Percentiles rank a stretch among this genome's conserved stretches.
phyloP scores from a whole-genome alignment of 2,329 filamentous ascomycete genomes.

The Sclerotinia minor region DNA sequence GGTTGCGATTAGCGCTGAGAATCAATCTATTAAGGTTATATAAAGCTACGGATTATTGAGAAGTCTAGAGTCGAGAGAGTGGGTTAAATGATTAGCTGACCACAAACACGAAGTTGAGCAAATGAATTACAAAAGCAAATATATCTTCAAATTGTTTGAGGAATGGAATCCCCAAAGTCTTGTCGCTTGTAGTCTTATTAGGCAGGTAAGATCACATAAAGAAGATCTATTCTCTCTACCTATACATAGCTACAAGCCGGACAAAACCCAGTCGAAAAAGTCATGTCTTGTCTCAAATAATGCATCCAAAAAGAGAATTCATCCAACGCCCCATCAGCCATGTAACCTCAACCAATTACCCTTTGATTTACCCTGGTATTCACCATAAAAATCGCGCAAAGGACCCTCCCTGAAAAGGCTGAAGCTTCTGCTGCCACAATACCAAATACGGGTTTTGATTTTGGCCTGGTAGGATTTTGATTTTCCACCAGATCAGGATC shows the following conservation, averaged over 20 bases:
- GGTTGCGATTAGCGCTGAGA: neutral
- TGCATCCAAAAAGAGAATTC: neutral
- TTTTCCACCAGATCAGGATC: neutral
- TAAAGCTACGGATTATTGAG: neutral
- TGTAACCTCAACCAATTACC: conserved; percentile 7
- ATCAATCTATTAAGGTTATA: conserved; percentile 1
- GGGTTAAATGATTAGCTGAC: too few relatives aligned
- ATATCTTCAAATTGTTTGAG: neutral
- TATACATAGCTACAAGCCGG: neutral
- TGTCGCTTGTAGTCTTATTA: too few relatives aligned
- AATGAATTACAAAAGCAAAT: neutral
- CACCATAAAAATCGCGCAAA: conserved; percentile 12
- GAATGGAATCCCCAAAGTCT: neutral
- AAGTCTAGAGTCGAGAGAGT: neutral
- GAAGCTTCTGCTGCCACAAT: neutral
- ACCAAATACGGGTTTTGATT: neutral
- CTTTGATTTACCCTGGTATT: neutral
- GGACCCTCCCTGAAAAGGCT: conserved; percentile 1
- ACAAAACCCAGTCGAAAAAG: conserved; percentile 5
- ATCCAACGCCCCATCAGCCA: conserved; percentile 5
- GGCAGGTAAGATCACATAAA: neutral
- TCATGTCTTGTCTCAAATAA: neutral
- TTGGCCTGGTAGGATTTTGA: conserved; percentile 1
- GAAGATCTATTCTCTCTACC: neutral
- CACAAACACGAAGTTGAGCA: too few relatives aligned